Evolutionary conservation across 179 eudicot species (phyloP).

Genomic region (Actinidia arguta): DNA sequence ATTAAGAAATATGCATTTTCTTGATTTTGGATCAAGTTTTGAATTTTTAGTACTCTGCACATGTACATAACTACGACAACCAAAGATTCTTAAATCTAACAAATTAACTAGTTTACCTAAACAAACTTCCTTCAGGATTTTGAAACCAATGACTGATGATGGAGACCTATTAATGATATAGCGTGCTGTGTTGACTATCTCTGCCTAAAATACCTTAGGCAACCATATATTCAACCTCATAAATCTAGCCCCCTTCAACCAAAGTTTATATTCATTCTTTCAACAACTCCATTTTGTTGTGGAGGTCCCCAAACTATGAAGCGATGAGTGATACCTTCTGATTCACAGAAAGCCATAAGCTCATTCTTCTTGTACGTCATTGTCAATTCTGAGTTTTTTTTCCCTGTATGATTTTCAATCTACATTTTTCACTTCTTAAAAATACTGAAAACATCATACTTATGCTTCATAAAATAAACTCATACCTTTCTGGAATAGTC

Average conservation of each 20-base stretch:
- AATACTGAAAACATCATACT: background rate
- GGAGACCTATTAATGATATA: background rate
- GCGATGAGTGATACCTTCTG: background rate
- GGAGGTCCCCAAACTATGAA: background rate
- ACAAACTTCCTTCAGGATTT: background rate
- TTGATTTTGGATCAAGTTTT: background rate
- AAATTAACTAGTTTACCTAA: background rate
- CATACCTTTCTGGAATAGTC: background rate
- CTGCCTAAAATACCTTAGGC: background rate
- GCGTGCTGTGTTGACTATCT: background rate
- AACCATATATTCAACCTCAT: background rate
- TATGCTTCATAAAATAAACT: background rate
- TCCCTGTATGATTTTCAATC: background rate
- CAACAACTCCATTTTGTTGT: background rate
- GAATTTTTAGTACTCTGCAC: background rate
- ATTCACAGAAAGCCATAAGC: background rate
- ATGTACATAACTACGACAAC: background rate
- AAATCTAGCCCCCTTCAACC: background rate
- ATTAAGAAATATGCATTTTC: constrained; percentile 1
- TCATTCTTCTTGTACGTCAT: background rate
- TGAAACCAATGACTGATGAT: background rate
- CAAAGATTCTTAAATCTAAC: background rate
- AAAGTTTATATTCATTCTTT: background rate
- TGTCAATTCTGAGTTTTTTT: background rate
- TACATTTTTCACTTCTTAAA: background rate